phyloP scores from a whole-genome alignment of 2,329 filamentous ascomycete genomes.

The Sordariomycetes sp. region DNA sequence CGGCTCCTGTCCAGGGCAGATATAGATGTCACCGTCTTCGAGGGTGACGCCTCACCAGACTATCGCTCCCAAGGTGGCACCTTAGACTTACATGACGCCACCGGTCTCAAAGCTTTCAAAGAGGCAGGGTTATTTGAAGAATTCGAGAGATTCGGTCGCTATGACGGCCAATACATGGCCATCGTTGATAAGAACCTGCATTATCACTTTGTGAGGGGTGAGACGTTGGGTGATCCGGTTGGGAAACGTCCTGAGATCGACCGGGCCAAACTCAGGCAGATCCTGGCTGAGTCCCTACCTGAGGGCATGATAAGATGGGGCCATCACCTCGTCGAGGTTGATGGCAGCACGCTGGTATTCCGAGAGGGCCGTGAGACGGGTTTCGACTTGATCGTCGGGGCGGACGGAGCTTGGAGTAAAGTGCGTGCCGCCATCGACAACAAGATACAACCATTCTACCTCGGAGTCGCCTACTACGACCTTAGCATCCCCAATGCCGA shows the following conservation, averaged over 20 bases:
- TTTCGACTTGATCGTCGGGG: conserved; percentile 29
- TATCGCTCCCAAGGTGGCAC: conserved; percentile 40
- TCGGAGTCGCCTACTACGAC: conserved; percentile 33
- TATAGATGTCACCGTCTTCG: conserved; percentile 39
- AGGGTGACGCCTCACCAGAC: conserved; percentile 33
- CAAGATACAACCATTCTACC: conserved; percentile 31
- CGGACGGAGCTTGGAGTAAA: conserved; percentile 28
- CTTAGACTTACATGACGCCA: conserved; percentile 42
- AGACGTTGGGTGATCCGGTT: conserved; percentile 12
- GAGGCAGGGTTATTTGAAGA: conserved; percentile 38
- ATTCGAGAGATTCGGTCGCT: conserved; percentile 39
- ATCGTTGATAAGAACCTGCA: conserved; percentile 32
- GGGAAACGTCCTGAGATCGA: conserved; percentile 43
- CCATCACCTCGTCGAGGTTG: conserved; percentile 28
- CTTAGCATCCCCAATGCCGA: conserved; percentile 30
- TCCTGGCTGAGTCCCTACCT: conserved; percentile 36
- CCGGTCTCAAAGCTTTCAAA: conserved; percentile 40
- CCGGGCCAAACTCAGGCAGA: conserved; percentile 29
- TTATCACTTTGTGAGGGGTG: conserved; percentile 18
- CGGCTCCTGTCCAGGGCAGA: conserved; percentile 38
- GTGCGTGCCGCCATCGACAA: conserved; percentile 21
- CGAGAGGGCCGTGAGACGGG: conserved; percentile 19
- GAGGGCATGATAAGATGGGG: conserved; percentile 35
- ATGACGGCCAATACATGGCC: conserved; percentile 40
- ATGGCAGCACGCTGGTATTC: conserved; percentile 26